These are phyloP conservation scores for Teratosphaeria epicoccoides DNA, from an alignment of 2,329 filamentous ascomycete genomes.

Conservation along the genomic window DNA sequence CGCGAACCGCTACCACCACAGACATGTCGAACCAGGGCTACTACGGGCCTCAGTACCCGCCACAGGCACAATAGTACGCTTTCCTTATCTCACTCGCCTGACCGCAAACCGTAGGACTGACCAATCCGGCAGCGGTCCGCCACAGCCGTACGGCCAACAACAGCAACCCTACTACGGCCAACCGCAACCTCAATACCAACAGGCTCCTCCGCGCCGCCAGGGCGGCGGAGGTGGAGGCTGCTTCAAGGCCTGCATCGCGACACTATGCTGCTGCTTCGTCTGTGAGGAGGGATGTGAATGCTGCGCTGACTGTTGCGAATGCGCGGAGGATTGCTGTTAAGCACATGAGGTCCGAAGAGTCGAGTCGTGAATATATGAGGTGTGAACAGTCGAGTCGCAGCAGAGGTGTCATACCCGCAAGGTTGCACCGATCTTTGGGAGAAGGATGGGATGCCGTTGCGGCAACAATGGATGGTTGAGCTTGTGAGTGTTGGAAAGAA, in stretches of 20 bases:
- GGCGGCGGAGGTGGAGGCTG: constrained; percentile 39
- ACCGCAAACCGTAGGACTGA: neutral
- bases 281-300: constrained; percentile 55
- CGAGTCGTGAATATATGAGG: neutral
- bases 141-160: constrained; percentile 18
- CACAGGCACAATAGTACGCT: neutral
- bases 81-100: neutral
- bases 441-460: neutral
- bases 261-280: constrained; percentile 53
- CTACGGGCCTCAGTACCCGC: constrained; percentile 21
- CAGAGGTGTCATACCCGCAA: too few species aligned
- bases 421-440: too few species aligned
- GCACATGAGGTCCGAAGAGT: neutral
- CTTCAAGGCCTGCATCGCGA: constrained; percentile 42
- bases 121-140: neutral
- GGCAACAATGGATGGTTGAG: too few species aligned
- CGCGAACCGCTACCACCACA: neutral
- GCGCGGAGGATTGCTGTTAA: constrained; percentile 30
- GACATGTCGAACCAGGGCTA: constrained; percentile 35
- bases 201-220: constrained; percentile 15
- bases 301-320: constrained; percentile 51
- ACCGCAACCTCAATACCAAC: constrained; percentile 22
- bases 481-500: neutral
- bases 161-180: constrained; percentile 10
- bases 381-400: neutral